phyloP scores from a whole-genome alignment of 1,284 basidiomycete genomes.

The Mycosarcoma maydis region DNA sequence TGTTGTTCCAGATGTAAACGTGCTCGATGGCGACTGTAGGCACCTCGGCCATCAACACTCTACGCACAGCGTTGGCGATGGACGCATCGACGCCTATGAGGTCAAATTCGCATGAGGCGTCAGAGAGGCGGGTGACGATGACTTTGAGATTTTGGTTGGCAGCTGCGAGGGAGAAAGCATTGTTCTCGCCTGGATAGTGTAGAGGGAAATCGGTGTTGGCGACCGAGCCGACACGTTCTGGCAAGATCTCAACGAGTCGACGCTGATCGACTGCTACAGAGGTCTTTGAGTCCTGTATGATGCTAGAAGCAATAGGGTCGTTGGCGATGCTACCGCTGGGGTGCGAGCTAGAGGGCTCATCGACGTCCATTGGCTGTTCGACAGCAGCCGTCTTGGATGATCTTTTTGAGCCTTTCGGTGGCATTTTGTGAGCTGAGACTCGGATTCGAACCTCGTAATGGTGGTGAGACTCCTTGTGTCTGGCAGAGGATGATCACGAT shows the following conservation, averaged over 20 bases:
- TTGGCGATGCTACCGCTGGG: slow-evolving; percentile 30
- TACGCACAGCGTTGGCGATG: slow-evolving; percentile 91
- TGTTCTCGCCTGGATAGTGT: slow-evolving; percentile 48
- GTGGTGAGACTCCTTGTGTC: too few relatives aligned
- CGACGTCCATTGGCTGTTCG: slow-evolving; percentile 37
- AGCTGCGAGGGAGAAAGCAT: slow-evolving; percentile 44
- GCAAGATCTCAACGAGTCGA: slow-evolving; percentile 59
- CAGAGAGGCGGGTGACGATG: slow-evolving; percentile 57
- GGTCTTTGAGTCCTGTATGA: slow-evolving; percentile 33
- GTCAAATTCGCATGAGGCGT: slow-evolving; percentile 82
- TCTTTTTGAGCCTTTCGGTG: slow-evolving; percentile 38
- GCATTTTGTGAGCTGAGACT: slow-evolving; percentile 11
- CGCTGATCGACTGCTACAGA: slow-evolving; percentile 46
- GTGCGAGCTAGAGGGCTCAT: slow-evolving; percentile 34
- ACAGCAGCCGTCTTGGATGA: slow-evolving; percentile 13
- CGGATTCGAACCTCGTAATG: too few relatives aligned
- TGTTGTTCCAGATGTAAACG: slow-evolving; percentile 96
- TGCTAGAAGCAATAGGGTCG: slow-evolving; percentile 32
- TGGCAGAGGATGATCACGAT: too few relatives aligned
- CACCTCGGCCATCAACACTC: slow-evolving; percentile 91
- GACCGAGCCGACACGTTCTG: slow-evolving; percentile 62
- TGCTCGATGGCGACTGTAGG: slow-evolving; percentile 87
- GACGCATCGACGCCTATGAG: slow-evolving; percentile 94
- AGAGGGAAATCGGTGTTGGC: slow-evolving; percentile 59
- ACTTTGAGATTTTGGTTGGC: slow-evolving; percentile 48